A percentile compares a stretch with the other conserved stretches of the same genome.
Evolutionary conservation across 495 filamentous ascomycete genomes (phyloP).

Genomic region (Articulospora tetracladia): DNA sequence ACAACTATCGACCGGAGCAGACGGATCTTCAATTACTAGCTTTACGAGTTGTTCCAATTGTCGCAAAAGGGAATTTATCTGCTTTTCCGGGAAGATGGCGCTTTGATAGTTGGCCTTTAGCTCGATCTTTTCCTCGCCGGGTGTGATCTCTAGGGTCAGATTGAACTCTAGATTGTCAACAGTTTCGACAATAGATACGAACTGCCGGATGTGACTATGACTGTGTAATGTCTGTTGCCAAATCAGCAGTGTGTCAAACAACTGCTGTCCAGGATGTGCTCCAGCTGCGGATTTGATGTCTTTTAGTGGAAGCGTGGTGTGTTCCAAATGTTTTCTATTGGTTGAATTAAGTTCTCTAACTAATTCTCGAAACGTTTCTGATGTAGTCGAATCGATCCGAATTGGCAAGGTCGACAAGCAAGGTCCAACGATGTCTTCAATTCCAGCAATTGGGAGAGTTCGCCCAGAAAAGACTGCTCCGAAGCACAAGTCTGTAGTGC

Average conservation of each 20-base stretch:
- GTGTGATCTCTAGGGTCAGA: constrained; percentile 68
- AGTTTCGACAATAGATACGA: constrained; percentile 46
- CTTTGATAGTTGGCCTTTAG: constrained; percentile 49
- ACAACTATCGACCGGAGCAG: constrained; percentile 25
- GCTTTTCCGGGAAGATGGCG: constrained; percentile 41
- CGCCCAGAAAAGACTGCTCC: constrained; percentile 75
- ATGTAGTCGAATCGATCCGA: constrained; percentile 46
- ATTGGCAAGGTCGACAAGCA: constrained; percentile 67
- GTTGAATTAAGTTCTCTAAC: constrained; percentile 53
- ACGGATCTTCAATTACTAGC: constrained; percentile 38
- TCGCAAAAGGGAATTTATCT: constrained; percentile 48
- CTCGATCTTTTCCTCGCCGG: constrained; percentile 35
- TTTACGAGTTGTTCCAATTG: constrained; percentile 52
- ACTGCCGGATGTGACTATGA: constrained; percentile 21
- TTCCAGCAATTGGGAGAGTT: constrained; percentile 56
- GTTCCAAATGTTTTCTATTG: constrained; percentile 56
- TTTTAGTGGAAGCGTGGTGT: constrained; percentile 54
- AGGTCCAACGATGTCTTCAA: constrained; percentile 71
- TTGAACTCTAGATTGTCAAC: constrained; percentile 70
- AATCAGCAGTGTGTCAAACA: constrained; percentile 71
- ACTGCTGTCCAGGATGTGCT: constrained; percentile 37
- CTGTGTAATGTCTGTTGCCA: constrained; percentile 68
- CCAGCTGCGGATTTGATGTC: constrained; percentile 60
- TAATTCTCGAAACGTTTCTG: constrained; percentile 50
- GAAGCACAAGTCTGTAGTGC: constrained; percentile 64